A percentile compares a stretch with the other conserved stretches of the same genome.
These are phyloP conservation scores for Aureobasidium sp. DNA, from an alignment of 2,329 filamentous ascomycete genomes.

Conservation along the genomic window DNA sequence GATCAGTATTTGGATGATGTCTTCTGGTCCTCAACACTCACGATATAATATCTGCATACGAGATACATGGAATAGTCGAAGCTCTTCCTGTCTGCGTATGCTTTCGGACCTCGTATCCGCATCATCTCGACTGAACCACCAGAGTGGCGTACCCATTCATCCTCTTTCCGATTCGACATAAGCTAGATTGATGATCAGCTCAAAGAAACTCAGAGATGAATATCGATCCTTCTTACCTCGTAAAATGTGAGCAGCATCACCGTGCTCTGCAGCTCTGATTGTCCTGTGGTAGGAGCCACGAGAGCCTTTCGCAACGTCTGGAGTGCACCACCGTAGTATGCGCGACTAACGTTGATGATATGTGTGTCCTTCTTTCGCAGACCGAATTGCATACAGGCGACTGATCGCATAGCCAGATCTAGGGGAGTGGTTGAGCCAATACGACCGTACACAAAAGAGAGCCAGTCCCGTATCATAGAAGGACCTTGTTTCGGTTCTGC, in stretches of 20 bases:
- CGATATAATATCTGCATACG: constrained; percentile 10
- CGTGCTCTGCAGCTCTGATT: constrained; percentile 8
- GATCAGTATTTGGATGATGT: not conserved
- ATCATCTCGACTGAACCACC: constrained; percentile 9
- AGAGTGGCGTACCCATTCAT: constrained; percentile 10
- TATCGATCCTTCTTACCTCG: not conserved
- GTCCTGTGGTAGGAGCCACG: not conserved
- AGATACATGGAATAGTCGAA: constrained; percentile 14
- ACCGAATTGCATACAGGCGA: constrained; percentile 7
- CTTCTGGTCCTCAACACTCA: not conserved
- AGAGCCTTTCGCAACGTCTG: constrained; percentile 7
- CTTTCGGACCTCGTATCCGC: constrained; percentile 7
- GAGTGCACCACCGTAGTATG: constrained; percentile 3
- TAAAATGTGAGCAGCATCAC: constrained; percentile 13
- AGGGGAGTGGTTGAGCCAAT: not conserved
- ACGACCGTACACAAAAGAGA: constrained; percentile 4
- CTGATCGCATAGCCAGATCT: constrained; percentile 10
- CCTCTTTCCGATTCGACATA: constrained; percentile 8
- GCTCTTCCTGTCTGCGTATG: constrained; percentile 6
- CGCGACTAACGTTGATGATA: not conserved
- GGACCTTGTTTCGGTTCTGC: not conserved
- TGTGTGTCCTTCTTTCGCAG: not conserved
- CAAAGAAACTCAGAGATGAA: not conserved
- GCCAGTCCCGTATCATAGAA: constrained; percentile 2
- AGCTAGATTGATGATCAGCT: not conserved